Evolutionary conservation across 208 protist genomes (phyloP).

Genomic region (Acanthamoeba healyi): DNA sequence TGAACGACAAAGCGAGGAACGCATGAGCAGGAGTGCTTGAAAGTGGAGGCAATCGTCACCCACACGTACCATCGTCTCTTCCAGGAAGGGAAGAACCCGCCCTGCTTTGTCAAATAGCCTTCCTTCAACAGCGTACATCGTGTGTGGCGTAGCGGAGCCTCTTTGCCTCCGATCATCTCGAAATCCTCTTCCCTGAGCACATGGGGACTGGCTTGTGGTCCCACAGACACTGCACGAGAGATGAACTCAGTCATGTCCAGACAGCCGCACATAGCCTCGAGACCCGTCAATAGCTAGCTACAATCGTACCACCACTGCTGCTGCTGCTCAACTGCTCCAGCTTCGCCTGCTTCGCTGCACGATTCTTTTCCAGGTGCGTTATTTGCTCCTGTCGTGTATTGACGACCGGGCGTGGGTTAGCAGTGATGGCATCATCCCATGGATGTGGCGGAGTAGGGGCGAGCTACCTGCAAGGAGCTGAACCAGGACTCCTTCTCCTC

Average conservation of each 20-base stretch:
- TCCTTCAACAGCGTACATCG: neutral
- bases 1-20: neutral
- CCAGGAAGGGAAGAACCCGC: conserved; percentile 2
- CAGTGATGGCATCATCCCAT: no score
- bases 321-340: neutral
- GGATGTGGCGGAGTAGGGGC: no score
- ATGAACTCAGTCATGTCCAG: neutral
- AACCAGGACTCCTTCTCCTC: conserved; percentile 22
- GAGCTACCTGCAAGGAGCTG: neutral
- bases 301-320: neutral
- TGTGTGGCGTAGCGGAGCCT: neutral
- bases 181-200: conserved; percentile 15
- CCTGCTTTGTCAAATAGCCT: conserved; percentile 20
- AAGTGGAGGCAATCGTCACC: neutral
- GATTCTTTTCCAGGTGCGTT: neutral
- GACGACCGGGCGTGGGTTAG: no score
- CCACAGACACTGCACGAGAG: neutral
- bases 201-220: neutral
- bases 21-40: neutral
- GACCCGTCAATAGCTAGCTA: no score
- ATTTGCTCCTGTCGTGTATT: neutral
- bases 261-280: no score
- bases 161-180: neutral
- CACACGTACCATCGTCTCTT: neutral
- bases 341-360: neutral